Evolutionary conservation across 148 eudicot species (phyloP).

Genomic region (Heliosperma pusillum): DNA sequence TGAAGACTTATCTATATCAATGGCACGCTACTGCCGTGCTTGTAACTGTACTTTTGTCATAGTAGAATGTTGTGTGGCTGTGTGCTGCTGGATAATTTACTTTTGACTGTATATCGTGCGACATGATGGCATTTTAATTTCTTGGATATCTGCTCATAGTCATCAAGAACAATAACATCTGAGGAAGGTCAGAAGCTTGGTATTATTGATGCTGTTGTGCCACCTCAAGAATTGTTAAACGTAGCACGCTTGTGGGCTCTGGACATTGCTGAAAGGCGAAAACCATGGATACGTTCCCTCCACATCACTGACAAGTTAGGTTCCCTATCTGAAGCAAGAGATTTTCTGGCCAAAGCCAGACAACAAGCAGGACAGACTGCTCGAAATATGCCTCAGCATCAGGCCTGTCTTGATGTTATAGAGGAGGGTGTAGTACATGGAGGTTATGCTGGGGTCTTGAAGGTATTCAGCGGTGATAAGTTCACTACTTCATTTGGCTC

Average conservation of each 20-base stretch:
- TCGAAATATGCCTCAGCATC: constrained; percentile 83
- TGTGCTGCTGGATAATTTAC: neutral
- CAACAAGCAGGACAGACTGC: constrained; percentile 68
- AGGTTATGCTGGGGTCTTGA: constrained; percentile 69
- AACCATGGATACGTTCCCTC: constrained; percentile 83
- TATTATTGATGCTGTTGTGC: constrained; percentile 77
- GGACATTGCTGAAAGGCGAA: constrained; percentile 67
- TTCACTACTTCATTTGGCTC: neutral
- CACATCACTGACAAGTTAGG: constrained; percentile 77
- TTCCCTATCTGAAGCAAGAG: constrained; percentile 59
- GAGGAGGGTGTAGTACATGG: constrained; percentile 83
- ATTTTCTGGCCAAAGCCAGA: constrained; percentile 53
- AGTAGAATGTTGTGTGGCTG: neutral
- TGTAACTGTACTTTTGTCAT: neutral
- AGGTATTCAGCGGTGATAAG: constrained; percentile 42
- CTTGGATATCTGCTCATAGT: constrained; percentile 33
- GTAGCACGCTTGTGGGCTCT: constrained; percentile 77
- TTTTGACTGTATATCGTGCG: neutral
- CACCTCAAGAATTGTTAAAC: constrained; percentile 63
- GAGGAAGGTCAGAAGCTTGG: constrained; percentile 84
- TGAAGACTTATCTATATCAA: neutral
- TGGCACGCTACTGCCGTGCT: neutral
- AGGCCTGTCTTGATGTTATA: constrained; percentile 79
- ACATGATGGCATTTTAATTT: neutral
- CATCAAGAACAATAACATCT: constrained; percentile 65